Evolutionary conservation across 2,329 filamentous ascomycete genomes (phyloP).

Genomic region (Pochonia chlamydosporia): DNA sequence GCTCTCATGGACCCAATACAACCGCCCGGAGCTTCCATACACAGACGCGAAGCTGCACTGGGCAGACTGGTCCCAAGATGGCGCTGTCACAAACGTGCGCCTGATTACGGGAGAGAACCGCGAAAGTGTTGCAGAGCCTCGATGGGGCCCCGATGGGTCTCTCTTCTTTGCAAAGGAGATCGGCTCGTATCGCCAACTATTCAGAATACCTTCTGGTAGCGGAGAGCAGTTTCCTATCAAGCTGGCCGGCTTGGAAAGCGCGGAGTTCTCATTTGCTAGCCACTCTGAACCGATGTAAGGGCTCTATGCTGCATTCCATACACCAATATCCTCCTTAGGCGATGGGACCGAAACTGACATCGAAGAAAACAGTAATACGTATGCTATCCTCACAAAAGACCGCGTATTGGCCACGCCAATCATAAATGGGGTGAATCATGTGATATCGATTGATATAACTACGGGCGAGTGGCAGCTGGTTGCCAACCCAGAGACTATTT

Average conservation of each 20-base stretch:
- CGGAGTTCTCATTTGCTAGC: slow-evolving; percentile 31
- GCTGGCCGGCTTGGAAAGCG: slow-evolving; percentile 33
- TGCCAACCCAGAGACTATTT: no score
- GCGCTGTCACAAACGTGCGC: slow-evolving; percentile 22
- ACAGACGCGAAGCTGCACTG: slow-evolving; percentile 37
- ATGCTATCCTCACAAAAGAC: no score
- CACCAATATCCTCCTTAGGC: no score
- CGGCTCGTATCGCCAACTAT: slow-evolving; percentile 41
- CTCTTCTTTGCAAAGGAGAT: slow-evolving; percentile 43
- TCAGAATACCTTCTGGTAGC: slow-evolving; percentile 25
- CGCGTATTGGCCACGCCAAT: no score
- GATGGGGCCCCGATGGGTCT: slow-evolving; percentile 42
- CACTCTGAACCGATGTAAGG: slow-evolving; percentile 25
- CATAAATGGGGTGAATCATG: no score
- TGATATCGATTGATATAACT: no score
- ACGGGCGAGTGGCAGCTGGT: no score
- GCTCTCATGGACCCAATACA: slow-evolving; percentile 49
- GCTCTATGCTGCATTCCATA: no score
- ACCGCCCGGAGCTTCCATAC: slow-evolving; percentile 48
- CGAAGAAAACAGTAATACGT: no score
- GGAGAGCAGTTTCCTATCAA: slow-evolving; percentile 24
- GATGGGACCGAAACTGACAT: no score
- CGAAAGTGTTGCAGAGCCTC: slow-evolving; percentile 42
- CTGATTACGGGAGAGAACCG: slow-evolving; percentile 34
- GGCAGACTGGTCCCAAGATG: slow-evolving; percentile 33